Evolutionary conservation across 2,329 filamentous ascomycete species (phyloP).

Genomic region (Epichloe festucae): DNA sequence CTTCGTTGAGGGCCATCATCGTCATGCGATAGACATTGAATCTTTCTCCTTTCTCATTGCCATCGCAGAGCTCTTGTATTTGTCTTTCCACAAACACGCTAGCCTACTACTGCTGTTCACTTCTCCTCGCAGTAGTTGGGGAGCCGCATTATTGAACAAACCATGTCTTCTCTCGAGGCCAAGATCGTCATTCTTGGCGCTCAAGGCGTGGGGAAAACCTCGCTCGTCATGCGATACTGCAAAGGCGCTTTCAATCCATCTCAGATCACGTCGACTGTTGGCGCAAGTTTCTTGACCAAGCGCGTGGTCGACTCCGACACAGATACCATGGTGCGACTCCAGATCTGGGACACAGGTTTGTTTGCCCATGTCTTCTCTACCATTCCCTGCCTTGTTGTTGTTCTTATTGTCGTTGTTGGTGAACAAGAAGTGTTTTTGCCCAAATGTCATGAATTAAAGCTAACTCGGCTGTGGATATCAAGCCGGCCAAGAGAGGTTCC

Average conservation of each 20-base stretch:
- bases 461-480: constrained; percentile 4
- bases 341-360: constrained; percentile 85
- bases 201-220: constrained; percentile 70
- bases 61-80: not conserved
- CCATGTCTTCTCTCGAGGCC: constrained; percentile 55
- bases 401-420: too few relatives aligned
- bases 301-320: constrained; percentile 71
- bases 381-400: not conserved
- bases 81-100: not conserved
- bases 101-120: not conserved
- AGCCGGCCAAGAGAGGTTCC: constrained; percentile 87
- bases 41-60: not conserved
- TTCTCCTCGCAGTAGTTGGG: not conserved
- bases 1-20: constrained; percentile 2
- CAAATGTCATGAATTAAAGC: not conserved
- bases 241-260: constrained; percentile 56
- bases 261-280: constrained; percentile 58
- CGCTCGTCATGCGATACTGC: constrained; percentile 63
- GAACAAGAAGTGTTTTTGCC: not conserved
- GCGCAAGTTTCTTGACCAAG: constrained; percentile 69
- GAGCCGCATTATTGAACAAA: not conserved
- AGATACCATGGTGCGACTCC: constrained; percentile 75
- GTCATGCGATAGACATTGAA: constrained; percentile 4
- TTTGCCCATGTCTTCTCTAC: not conserved
- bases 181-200: constrained; percentile 72